A percentile compares a stretch with the other conserved stretches of the same genome.
Conservation (phyloP, 2,329 filamentous ascomycete species). For the Sporothrix luriei region DNA sequence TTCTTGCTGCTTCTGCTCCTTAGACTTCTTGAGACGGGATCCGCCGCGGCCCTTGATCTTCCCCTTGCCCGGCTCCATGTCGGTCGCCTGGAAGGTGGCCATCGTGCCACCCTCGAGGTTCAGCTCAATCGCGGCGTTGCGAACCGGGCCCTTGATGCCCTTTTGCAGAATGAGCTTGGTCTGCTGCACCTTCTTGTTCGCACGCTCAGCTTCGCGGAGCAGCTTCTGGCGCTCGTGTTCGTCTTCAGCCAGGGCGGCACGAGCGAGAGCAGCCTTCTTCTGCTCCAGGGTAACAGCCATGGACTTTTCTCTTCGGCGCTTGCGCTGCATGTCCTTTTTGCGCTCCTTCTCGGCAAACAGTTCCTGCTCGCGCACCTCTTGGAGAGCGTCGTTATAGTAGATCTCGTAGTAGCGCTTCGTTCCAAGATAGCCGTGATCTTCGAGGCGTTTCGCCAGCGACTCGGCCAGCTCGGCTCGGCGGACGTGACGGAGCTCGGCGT, state of each 20-base stretch:
- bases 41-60: conserved; percentile 60
- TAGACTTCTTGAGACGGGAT: conserved; percentile 84
- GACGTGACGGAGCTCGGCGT: conserved; percentile 65
- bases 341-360: conserved; percentile 95
- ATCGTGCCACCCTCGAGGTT: conserved; percentile 84
- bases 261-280: conserved; percentile 79
- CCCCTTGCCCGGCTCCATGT: conserved; percentile 55
- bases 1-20: conserved; percentile 79
- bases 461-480: conserved; percentile 62
- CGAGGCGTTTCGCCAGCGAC: conserved; percentile 63
- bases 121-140: conserved; percentile 70
- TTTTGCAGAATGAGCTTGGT: conserved; percentile 86
- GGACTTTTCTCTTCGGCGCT: conserved; percentile 91
- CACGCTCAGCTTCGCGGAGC: conserved; percentile 81
- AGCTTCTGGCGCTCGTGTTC: conserved; percentile 80
- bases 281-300: conserved; percentile 91
- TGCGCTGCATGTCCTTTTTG: conserved; percentile 99
- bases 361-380: conserved; percentile 86
- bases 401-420: conserved; percentile 74
- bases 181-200: conserved; percentile 88
- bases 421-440: conserved; percentile 68
- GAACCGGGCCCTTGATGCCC: conserved; percentile 76
- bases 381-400: conserved; percentile 78
- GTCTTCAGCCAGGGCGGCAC: conserved; percentile 76
- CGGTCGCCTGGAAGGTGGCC: conserved; percentile 77